Evolutionary conservation across 768 basidiomycete species (phyloP), one percentile per base, ranked within the genome.

Genomic region (Xanthoconium stramineum): DNA sequence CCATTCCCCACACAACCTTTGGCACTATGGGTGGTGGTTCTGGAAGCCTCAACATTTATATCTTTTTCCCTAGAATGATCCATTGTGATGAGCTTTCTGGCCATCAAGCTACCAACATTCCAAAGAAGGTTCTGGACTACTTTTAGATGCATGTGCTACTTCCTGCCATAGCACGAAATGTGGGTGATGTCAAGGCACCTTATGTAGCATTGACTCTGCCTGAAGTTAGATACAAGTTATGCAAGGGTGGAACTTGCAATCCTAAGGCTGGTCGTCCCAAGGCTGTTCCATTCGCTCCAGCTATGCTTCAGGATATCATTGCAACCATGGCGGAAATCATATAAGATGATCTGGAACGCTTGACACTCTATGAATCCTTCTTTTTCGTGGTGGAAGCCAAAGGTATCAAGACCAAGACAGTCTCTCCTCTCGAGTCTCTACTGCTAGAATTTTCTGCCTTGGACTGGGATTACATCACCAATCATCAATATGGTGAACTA

Each of bases 1-100:
- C 36, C 0, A 39, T 64, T 17, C 55, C 61, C 0, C 33, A 62
- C 28, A 50, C 53, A 1, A 15, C 8, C 20, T 53, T 64, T 39
- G 53, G 32, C 7, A 46, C 36, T 1, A 3, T 52, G 5, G 13
- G 35, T 3, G 14, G n/a, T 20, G 13, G 12, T 12, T 50, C 50
- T 32, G n/a, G 39, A 3, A 5, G 43, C 30, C 9, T 46, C n/a
- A 12, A 52, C 46, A 32, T 46, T n/a, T 56, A 57, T 9, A 51
- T 63, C 2, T 58, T 19, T 32, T 64, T 64, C 32, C 58, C 55
- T 3, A 20, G 58, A 1, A 64, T 64, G 60, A 59, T 62, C 2
- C 62, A 63, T 3, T 28, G 30, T 1, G 40, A 64, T 1, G 1
- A 53, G 29, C 19, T 45, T 28, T 42, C 55, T 6, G 3, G 35